Conservation (phyloP, 148 eudicot genomes). For the Rhododendron ovatum region DNA sequence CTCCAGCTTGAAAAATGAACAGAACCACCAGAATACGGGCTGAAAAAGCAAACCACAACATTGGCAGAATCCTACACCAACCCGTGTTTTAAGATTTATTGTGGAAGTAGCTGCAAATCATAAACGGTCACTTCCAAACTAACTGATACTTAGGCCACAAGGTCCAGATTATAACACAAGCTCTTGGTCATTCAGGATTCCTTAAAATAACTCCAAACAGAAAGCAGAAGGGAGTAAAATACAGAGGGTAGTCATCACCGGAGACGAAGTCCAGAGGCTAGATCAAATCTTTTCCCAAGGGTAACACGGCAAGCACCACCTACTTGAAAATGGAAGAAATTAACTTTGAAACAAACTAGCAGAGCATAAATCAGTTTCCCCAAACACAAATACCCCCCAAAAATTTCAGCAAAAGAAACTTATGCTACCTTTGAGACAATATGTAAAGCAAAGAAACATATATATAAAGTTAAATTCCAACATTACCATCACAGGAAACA, state of each 20-base stretch:
- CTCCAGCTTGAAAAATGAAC: neutral
- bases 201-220: neutral
- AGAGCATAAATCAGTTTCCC: neutral
- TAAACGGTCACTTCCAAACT: neutral
- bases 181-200: neutral
- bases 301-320: neutral
- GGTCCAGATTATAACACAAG: neutral
- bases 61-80: neutral
- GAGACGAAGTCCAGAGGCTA: neutral
- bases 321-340: neutral
- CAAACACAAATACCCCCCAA: neutral
- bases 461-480: neutral
- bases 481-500: neutral
- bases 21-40: neutral
- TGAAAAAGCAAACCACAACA: neutral
- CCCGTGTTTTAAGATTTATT: neutral
- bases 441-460: neutral
- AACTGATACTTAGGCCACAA: neutral
- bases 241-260: neutral
- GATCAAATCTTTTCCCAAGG: neutral
- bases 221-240: neutral
- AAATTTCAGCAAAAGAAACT: neutral
- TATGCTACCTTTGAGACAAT: neutral
- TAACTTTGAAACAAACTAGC: neutral
- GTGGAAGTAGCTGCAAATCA: neutral